phyloP scores from a whole-genome alignment of 2,329 filamentous ascomycete species.

The Cladosporium sp. region DNA sequence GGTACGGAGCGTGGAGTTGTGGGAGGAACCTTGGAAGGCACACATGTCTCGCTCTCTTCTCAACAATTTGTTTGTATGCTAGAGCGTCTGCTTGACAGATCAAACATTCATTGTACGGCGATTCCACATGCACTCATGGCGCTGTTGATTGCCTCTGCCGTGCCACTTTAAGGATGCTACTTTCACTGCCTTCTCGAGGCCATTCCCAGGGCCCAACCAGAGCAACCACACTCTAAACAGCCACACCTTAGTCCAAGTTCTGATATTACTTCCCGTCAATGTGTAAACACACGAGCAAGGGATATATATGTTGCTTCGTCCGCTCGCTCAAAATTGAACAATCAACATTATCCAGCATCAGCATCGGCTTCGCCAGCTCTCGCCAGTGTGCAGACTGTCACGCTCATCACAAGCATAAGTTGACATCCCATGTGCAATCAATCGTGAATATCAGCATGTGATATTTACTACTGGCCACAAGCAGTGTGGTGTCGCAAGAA shows the following conservation, averaged over 20 bases:
- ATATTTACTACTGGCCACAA: background rate
- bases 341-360: background rate
- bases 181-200: background rate
- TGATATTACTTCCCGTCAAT: background rate
- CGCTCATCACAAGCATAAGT: background rate
- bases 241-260: background rate
- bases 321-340: background rate
- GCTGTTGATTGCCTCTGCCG: background rate
- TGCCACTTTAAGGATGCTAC: background rate
- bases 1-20: background rate
- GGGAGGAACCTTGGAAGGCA: background rate
- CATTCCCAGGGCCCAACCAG: background rate
- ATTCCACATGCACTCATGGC: background rate
- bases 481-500: background rate
- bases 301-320: background rate
- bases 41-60: background rate
- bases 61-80: background rate
- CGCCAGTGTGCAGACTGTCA: background rate
- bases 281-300: background rate
- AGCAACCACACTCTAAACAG: background rate
- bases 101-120: background rate
- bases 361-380: background rate
- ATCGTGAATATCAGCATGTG: background rate
- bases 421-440: background rate
- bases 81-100: background rate